Conservation (phyloP, 2,329 filamentous ascomycete genomes). For the Colletotrichum falcatum region DNA sequence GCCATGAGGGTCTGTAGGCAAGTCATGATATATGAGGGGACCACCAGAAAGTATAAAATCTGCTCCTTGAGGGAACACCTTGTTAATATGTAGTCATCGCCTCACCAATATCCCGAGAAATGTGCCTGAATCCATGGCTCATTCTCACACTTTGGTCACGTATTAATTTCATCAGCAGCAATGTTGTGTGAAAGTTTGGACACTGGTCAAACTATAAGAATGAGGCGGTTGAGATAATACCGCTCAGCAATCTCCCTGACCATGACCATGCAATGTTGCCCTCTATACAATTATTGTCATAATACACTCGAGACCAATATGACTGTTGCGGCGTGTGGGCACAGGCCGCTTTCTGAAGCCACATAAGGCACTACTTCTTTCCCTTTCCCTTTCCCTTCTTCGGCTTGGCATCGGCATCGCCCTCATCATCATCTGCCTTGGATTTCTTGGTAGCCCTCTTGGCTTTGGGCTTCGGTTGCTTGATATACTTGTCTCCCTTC, state of each 20-base stretch:
- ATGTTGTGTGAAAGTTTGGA: not conserved
- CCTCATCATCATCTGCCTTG: constrained; percentile 62
- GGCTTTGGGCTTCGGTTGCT: constrained; percentile 81
- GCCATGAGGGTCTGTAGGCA: too few relatives aligned
- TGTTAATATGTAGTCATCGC: not conserved
- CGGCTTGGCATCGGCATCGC: constrained; percentile 64
- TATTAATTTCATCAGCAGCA: not conserved
- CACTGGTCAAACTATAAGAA: not conserved
- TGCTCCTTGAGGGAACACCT: not conserved
- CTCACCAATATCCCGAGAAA: not conserved
- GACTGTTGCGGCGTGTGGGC: not conserved
- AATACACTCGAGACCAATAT: not conserved
- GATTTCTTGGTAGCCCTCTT: constrained; percentile 54
- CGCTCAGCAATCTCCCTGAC: not conserved
- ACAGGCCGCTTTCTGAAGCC: not conserved
- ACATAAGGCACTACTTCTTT: constrained; percentile 51
- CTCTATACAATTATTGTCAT: not conserved
- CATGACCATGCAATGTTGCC: not conserved
- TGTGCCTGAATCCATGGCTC: not conserved
- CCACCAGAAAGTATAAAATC: too few relatives aligned
- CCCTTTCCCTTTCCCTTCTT: constrained; percentile 66
- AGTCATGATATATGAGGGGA: too few relatives aligned
- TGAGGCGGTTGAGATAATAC: not conserved
- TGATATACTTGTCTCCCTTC: constrained; percentile 96
- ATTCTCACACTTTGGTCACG: too few relatives aligned